phyloP scores from a whole-genome alignment of 805 yeast species.

The Pichia manshurica region DNA sequence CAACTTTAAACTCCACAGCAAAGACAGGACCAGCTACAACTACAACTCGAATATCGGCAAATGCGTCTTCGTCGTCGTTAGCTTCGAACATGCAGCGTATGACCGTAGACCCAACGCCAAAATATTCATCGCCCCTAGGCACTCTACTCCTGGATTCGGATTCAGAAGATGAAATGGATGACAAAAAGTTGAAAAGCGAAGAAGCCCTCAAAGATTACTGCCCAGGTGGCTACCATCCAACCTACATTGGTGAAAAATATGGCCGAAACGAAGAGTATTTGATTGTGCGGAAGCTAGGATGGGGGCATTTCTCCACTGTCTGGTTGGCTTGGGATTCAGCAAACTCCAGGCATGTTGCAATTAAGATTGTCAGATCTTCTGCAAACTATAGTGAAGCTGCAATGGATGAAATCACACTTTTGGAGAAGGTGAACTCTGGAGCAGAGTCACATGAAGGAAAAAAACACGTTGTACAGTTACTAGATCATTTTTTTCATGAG shows the following conservation, averaged over 20 bases:
- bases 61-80: too few relatives aligned
- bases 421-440: constrained; percentile 32
- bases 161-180: constrained; percentile 19
- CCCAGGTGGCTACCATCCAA: constrained; percentile 63
- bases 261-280: constrained; percentile 40
- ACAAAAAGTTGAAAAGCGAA: constrained; percentile 34
- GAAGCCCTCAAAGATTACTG: constrained; percentile 50
- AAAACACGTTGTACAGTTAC: constrained; percentile 44
- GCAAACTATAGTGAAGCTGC: constrained; percentile 57
- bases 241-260: constrained; percentile 48
- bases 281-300: constrained; percentile 54
- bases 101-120: neutral
- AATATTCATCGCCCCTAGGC: neutral
- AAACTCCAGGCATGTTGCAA: constrained; percentile 46
- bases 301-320: constrained; percentile 73
- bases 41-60: too few relatives aligned
- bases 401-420: constrained; percentile 50
- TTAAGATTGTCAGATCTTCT: constrained; percentile 55
- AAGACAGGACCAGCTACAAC: too few relatives aligned
- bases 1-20: too few relatives aligned
- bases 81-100: too few relatives aligned
- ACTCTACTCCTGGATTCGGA: constrained; percentile 8
- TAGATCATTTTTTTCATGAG: constrained; percentile 48
- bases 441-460: constrained; percentile 44
- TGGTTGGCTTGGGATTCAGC: constrained; percentile 49